Base-by-base conservation (phyloP, 345 rosid genomes). In the Luvunga scandens region DNA sequence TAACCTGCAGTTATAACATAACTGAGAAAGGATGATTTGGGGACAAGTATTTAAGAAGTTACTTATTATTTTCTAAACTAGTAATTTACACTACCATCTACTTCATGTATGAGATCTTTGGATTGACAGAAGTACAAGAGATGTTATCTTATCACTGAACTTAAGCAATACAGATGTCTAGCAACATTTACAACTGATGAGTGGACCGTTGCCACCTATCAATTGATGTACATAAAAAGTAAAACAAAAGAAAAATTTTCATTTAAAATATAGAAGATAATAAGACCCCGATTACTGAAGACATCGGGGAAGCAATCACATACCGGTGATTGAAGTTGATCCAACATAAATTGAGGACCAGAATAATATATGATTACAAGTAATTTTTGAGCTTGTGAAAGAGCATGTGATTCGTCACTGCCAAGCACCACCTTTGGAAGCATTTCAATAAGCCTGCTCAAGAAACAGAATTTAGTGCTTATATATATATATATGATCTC, bases 261-360 rank as follows among this genome's bases (percentile, higher is more conserved):
- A 56, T 45, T 61, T 16, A n/a, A 57, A 57, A 19, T 36, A 66
- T 21, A 7, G 69, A 62, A 62, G 71, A 48, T 50, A 71, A 25
- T n/a, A 61, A 2, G 38, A 78, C 53, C 45, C 22, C 45, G 22
- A 18, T 8, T 27, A 72, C 39, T 64, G 16, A 45, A 72, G 39
- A 57, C 57, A 65, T 59, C 48, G 55, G 10, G 42, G 59, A 66
- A 62, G 66, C 48, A 73, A 53, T 59, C 67, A 89, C 99, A 71
- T 92, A 96, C 98, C 36, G 97, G 98, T 81, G 97, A 94, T 67
- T 86, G 95, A 75, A 96, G 95, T 74, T 87, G 91, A 83, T 88
- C 88, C 72, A 87, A 75, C 80, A 94, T 66, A 84, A 89, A 87
- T 38, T 72, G 89, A 79, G 98, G 98, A 74, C 99, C 98, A 73